Evolutionary conservation across 495 filamentous ascomycete genomes (phyloP), one percentile per base, ranked within the genome.

Genomic region (Aspergillus panamensis): DNA sequence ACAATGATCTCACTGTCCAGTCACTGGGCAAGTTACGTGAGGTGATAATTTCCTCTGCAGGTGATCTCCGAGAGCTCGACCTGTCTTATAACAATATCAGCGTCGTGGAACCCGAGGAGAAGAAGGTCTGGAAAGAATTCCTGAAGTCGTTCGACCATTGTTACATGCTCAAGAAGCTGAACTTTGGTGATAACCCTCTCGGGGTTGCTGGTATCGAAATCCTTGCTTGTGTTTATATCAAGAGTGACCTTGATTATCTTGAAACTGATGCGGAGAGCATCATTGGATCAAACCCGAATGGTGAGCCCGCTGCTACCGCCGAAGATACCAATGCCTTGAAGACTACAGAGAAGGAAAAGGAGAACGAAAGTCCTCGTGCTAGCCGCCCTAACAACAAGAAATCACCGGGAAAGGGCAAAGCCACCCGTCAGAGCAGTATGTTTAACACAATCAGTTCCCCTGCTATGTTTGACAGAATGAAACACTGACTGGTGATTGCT

Each of bases 61-160:
- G 66, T 14, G 77, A 81, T 48, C 60, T 82, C 8, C 72, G 72
- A 47, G 74, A 77, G 40, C 58, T 82, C n/a, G 73, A 79, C 42
- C 58, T 82, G 6, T 75, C 78, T 1, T 51, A 68, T n/a, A 82
- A 82, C 55, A 29, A 65, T 0, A 77, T 82, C 49, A 52, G 51
- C 1, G 69, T 81, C 16, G 48, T 20, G 1, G 73, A 61, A 13
- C 44, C 61, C 20, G 64, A 67, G n/a, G 65, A 80, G 7, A 67
- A 68, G 37, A 51, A 53, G 4, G 62, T 71, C n/a, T 81, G 79
- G 80, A 63, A 71, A 51, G 30, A 48, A 3, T 82, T 82, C 44
- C 55, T 81, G 10, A 42, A 62, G 6, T 72, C 75, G 1, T 78
- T 82, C 61, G 59, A 62, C 3, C 33, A 68, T 33, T 81, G 80